A percentile compares a stretch with the other conserved stretches of the same genome.
Conservation (phyloP, 164 flowering plant genomes). For the Warburgia ugandensis region DNA sequence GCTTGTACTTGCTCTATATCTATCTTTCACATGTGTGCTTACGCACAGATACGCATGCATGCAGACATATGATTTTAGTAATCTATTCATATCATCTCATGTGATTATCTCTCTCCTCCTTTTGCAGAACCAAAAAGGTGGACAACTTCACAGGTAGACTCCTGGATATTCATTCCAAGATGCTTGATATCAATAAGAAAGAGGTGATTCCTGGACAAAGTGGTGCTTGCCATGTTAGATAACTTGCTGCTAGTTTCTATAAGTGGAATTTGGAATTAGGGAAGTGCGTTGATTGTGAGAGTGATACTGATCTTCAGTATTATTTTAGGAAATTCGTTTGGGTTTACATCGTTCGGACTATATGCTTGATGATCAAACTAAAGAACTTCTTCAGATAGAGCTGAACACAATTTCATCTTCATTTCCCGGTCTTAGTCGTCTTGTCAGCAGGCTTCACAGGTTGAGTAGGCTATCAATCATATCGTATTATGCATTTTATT, state of each 20-base stretch:
- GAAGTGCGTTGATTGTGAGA: no score
- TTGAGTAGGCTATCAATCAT: slow-evolving; percentile 13
- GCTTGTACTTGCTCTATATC: no score
- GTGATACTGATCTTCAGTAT: slow-evolving; percentile 2
- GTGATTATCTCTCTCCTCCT: neutral
- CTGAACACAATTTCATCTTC: slow-evolving; percentile 94
- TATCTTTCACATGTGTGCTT: no score
- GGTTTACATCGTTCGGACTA: slow-evolving; percentile 98
- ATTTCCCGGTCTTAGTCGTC: slow-evolving; percentile 76
- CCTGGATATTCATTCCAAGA: slow-evolving; percentile 82
- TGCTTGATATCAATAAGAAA: slow-evolving; percentile 65
- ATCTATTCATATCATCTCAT: neutral
- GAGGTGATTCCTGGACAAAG: slow-evolving; percentile 40
- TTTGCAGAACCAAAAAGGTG: slow-evolving; percentile 78
- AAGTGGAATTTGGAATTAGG: no score
- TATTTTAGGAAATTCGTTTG: slow-evolving; percentile 73
- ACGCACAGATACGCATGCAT: no score
- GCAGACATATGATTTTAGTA: no score
- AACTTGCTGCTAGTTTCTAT: neutral
- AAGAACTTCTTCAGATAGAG: slow-evolving; percentile 87
- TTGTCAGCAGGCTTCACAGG: slow-evolving; percentile 93
- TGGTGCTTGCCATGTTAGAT: slow-evolving; percentile 5
- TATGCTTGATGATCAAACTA: slow-evolving; percentile 96
- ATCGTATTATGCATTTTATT: no score
- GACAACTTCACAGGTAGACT: slow-evolving; percentile 82